phyloP scores from a whole-genome alignment of 306 rosid species.

The Acacia confusa region DNA sequence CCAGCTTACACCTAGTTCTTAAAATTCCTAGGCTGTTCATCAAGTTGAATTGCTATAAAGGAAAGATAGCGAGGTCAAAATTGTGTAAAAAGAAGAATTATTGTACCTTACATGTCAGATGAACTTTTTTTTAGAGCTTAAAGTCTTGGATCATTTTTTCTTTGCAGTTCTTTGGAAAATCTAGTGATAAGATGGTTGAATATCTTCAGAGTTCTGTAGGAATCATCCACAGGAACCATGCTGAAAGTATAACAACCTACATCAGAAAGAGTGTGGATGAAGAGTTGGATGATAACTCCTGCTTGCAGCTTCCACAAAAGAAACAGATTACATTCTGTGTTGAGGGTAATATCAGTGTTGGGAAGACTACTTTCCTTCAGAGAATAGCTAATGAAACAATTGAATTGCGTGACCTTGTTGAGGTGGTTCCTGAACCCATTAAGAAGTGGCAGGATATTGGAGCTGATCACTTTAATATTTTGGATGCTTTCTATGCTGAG shows the following conservation, averaged over 20 bases:
- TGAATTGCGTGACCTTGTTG: constrained; percentile 89
- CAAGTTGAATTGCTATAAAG: not conserved
- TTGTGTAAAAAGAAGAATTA: not conserved
- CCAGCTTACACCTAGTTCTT: no score
- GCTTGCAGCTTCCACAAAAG: constrained; percentile 45
- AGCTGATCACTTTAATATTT: constrained; percentile 89
- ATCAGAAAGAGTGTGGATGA: constrained; percentile 85
- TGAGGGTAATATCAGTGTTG: constrained; percentile 95
- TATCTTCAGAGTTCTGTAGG: constrained; percentile 88
- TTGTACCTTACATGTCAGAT: not conserved
- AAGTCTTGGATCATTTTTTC: not conserved
- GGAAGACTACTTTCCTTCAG: constrained; percentile 91
- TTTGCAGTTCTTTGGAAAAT: constrained; percentile 84
- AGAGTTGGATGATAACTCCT: constrained; percentile 61
- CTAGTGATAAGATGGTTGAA: constrained; percentile 91
- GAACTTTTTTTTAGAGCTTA: not conserved
- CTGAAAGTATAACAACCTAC: constrained; percentile 85
- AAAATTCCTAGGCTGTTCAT: no score
- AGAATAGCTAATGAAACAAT: constrained; percentile 88
- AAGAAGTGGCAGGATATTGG: constrained; percentile 95
- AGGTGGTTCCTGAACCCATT: constrained; percentile 94
- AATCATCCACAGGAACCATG: constrained; percentile 92
- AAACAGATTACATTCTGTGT: constrained; percentile 91
- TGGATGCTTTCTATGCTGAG: constrained; percentile 92
- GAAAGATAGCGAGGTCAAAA: not conserved